These are phyloP conservation scores for Volvariella volvacea DNA, from an alignment of 1,284 basidiomycete species.

Conservation along the genomic window DNA sequence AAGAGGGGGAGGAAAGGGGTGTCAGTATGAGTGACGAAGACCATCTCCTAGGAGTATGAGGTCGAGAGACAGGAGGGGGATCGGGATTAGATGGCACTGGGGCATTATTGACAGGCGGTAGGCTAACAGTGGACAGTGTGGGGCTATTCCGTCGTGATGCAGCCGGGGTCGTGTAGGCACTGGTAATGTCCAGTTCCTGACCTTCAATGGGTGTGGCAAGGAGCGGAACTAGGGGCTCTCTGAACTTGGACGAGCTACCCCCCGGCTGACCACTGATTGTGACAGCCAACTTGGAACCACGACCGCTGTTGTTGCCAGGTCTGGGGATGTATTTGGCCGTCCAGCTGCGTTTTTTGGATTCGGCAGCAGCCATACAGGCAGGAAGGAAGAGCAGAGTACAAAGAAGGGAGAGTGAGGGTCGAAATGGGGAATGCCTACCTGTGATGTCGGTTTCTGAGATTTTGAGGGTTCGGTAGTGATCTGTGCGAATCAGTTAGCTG, in stretches of 20 bases:
- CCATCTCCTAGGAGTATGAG: constrained; percentile 25
- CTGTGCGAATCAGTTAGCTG: constrained; percentile 19
- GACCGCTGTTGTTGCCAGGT: constrained; percentile 20
- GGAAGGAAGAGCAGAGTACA: constrained; percentile 23
- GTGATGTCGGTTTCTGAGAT: constrained; percentile 12
- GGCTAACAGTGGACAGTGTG: constrained; percentile 1
- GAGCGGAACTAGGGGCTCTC: constrained; percentile 11
- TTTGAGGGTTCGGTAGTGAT: constrained; percentile 12
- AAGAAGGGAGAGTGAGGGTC: constrained; percentile 22
- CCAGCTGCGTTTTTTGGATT: constrained; percentile 24
- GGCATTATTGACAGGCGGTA: constrained; percentile 8
- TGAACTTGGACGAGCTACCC: constrained; percentile 11
- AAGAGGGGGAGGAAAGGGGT: constrained; percentile 11
- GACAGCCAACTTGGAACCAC: constrained; percentile 7
- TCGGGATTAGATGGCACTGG: constrained; percentile 15
- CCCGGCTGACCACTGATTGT: background rate
- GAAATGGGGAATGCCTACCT: constrained; percentile 19
- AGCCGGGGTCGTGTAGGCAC: constrained; percentile 3
- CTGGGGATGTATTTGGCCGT: constrained; percentile 23
- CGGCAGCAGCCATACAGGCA: constrained; percentile 20
- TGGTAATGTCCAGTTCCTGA: constrained; percentile 13
- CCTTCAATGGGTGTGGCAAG: constrained; percentile 19
- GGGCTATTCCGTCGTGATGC: constrained; percentile 6
- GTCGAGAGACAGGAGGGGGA: constrained; percentile 16
- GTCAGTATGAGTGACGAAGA: constrained; percentile 22